Base-by-base conservation (phyloP, 2,329 filamentous ascomycete species). In the Diplodia corticola region DNA sequence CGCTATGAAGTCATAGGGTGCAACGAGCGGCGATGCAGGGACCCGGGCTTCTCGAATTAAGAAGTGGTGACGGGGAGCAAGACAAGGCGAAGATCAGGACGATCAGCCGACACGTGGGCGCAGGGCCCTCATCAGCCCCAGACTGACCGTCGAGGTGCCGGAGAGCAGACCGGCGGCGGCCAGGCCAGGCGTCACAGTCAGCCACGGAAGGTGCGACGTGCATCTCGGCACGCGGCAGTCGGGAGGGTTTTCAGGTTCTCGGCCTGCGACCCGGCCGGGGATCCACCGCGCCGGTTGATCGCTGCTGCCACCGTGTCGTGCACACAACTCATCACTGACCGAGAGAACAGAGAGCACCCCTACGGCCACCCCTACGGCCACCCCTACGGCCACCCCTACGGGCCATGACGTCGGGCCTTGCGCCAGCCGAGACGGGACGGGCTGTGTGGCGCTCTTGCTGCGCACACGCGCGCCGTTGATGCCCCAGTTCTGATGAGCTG, bases 41-140 rank as follows among this genome's bases (percentile, higher is more conserved):
- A 5, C 24, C 5, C 10, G 13, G 10, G 17, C n/a, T 33, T n/a
- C 10, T 6, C 17, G 30, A 26, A 13, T 9, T 15, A 57, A 44
- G 20, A 22, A 24, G 35, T n/a, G 6, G 17, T 26, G 40, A 20
- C 10, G 5, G 44, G 13, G 30, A 61, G 22, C 48, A 40, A 49
- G 57, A 61, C 57, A 61, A 49, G 40, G 33, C 24, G 40, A 24
- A 40, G 44, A 61, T 35, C 48, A 35, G 30, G 57, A 46, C 48
- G 57, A 61, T 61, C 57, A n/a, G 17, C 26, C 57, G 57, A 35
- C 57, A 61, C 57, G 44, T 61, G 57, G 57, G 57, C 57, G 57
- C 28, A 30, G 24, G 24, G 54, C 54, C 54, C 35, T 33, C 30
- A 20, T 33, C 30, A 12, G 28, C 24, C 17, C 51, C 50, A n/a